Base-by-base conservation (phyloP, 2,329 filamentous ascomycete species). In the Malbranchea cinnamomea region DNA sequence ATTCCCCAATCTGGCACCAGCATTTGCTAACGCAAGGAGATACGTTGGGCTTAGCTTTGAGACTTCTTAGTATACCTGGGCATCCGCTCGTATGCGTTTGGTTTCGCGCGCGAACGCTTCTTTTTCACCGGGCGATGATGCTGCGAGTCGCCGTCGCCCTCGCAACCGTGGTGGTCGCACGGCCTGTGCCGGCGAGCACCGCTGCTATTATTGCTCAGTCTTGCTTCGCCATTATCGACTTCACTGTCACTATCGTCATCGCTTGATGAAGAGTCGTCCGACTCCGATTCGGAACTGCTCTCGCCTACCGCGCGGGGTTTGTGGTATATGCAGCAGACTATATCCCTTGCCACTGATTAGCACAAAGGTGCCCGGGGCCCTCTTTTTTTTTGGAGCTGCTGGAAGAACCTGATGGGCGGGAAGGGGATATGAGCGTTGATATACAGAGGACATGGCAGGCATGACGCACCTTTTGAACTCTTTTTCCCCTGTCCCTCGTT, bases 311-410 rank as follows among this genome's bases (percentile, higher is more conserved):
- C 71, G 42, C 78, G 79, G 5, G 83, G 76, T 37, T 79, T 79
- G 60, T 94, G 87, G 59, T 94, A 98, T 54, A 98, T 98, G 55
- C 89, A 98, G 67, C 89, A 98, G n/a, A 95, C 89, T 92, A 37
- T 35, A 18, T 10, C 12, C 12, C 10, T 5, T 26, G 23, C 12
- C 30, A 8, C 20, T 34, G 5, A 7, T 11, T 12, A 18, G 32
- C 9, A 23, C 15, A 10, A 28, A 12, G 18, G 15, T 16, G 11
- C 12, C 20, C n/a, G n/a, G n/a, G n/a, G n/a, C n/a, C n/a, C n/a
- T n/a, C n/a, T n/a, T n/a, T n/a, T n/a, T n/a, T n/a, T n/a, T n/a
- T n/a, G n/a, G n/a, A n/a, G n/a, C n/a, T n/a, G n/a, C n/a, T n/a
- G n/a, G n/a, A n/a, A n/a, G n/a, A n/a, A n/a, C n/a, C n/a, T n/a